Conservation (phyloP, 352 stramenopile species). For the Globisporangium alternatum region DNA sequence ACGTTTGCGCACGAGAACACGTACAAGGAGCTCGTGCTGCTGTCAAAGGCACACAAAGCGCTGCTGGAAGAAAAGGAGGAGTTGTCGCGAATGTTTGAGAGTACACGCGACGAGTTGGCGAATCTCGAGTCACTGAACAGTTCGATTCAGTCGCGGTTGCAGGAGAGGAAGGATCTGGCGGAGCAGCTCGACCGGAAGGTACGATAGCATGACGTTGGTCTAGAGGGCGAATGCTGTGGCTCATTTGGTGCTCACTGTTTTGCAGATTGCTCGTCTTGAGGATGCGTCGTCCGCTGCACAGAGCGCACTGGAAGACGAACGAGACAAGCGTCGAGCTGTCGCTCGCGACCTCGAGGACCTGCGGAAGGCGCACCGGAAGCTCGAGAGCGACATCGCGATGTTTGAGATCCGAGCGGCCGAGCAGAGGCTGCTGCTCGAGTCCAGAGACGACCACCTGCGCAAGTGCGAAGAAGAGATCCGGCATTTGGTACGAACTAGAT, state of each 20-base stretch:
- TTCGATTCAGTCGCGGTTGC: constrained; percentile 49
- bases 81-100: constrained; percentile 44
- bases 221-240: background rate
- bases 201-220: background rate
- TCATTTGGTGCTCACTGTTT: background rate
- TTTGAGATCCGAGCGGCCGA: constrained; percentile 61
- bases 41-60: constrained; percentile 78
- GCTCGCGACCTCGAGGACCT: constrained; percentile 61
- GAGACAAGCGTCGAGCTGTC: constrained; percentile 42
- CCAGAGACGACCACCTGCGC: constrained; percentile 58
- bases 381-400: constrained; percentile 65
- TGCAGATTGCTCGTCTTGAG: constrained; percentile 52
- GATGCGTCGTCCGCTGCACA: constrained; percentile 41
- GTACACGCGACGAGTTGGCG: constrained; percentile 42
- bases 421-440: constrained; percentile 47
- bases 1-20: constrained; percentile 56
- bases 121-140: constrained; percentile 58
- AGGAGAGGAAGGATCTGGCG: constrained; percentile 61
- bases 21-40: constrained; percentile 77
- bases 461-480: constrained; percentile 72
- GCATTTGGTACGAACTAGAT: constrained; percentile 45
- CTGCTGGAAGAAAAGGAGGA: constrained; percentile 57
- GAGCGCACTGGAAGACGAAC: constrained; percentile 57
- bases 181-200: constrained; percentile 71
- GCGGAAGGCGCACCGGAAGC: constrained; percentile 57